Base-by-base conservation (phyloP, 2,329 filamentous ascomycete species). In the Pezicula radicicola region DNA sequence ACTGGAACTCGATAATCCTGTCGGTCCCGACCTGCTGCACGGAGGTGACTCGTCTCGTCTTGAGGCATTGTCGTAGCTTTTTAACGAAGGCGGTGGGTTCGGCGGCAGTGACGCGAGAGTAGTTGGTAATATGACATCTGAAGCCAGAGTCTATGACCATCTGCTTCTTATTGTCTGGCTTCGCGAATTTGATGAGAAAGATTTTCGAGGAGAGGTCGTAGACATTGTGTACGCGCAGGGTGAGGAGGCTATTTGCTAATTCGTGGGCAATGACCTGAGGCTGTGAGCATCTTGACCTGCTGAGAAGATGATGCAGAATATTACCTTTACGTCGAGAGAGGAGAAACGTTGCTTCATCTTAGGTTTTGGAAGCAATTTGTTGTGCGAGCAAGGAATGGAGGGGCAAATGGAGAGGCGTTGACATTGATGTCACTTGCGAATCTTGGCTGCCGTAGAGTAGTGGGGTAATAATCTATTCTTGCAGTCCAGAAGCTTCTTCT, bases 191-290 rank as follows among this genome's bases (percentile, higher is more conserved):
- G 70, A 99, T 81, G 25, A 97, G 85, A 66, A 97, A 90, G 66
- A 97, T 97, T 67, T 93, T 91, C 59, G 91, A 91, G 56, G 91
- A 96, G 54, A 99, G 83, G 70, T 99, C 94, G 75, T 99, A 97
- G 68, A 97, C 87, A 68, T 99, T 99, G 56, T 89, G 84, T 47
- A 97, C 81, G 57, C 94, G 89, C 56, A 97, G 79, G 53, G 84
- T 83, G 53, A 87, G 83, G 49, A 99, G 80, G 58, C 80, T 82
- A 57, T 81, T 76, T 54, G 91, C 87, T 56, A 99, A 88, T 80
- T 99, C 94, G 69, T 96, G 90, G 51, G 91, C 88, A 67, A 97
- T 95, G 71, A 96, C 91, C 90, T 96, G 48, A 47, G 28, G 30
- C 10, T 40, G 21, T 55, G 48, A 58, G 51, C 13, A 28, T 28